Evolutionary conservation across 1,139 yeast species (phyloP), one percentile per base, ranked within the genome.

Genomic region (Pichia sp.): DNA sequence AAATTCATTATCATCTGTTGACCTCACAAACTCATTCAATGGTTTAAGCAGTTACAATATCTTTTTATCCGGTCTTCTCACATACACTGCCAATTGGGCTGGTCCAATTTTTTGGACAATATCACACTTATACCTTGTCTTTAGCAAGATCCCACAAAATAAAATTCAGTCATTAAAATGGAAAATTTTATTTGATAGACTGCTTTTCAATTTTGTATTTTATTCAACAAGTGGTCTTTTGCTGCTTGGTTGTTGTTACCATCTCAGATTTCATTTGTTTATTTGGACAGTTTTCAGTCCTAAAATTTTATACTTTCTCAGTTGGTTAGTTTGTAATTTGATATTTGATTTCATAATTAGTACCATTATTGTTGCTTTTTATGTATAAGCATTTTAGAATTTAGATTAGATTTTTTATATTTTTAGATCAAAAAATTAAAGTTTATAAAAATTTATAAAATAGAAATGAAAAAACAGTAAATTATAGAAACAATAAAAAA

Each of bases 271-370:
- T 58, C 98, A 92, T 61, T 70, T 92, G 47, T 92, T 92, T 61
- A 84, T 94, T 16, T 94, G 98, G 97, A 87, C 97, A 2, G 98
- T 94, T 4, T 92, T 92, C 66, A 86, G 96, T 41, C 99, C 98
- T 0, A 92, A 89, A 57, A 64, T 92, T 20, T 73, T 95, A 31
- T 92, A 82, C 61, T 82, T 83, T 52, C 78, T 80, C 1, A 81
- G 82, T 3, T 94, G 98, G 98, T 67, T 75, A 32, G 48, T 78
- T 1, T 67, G 80, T 58, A 76, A 75, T 49, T 53, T 69, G 7
- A 49, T 73, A 9, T 59, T 74, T 29, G 82, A 76, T 49, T 55
- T 65, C 26, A 31, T 55, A 2, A 33, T 55, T 20, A 51, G 60
- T 26, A 41, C 42, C 20, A 6, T 56, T 8, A 42, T 59, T 24